Evolutionary conservation across 306 rosid species (phyloP).

Genomic region (Leucaena leucocephala): DNA sequence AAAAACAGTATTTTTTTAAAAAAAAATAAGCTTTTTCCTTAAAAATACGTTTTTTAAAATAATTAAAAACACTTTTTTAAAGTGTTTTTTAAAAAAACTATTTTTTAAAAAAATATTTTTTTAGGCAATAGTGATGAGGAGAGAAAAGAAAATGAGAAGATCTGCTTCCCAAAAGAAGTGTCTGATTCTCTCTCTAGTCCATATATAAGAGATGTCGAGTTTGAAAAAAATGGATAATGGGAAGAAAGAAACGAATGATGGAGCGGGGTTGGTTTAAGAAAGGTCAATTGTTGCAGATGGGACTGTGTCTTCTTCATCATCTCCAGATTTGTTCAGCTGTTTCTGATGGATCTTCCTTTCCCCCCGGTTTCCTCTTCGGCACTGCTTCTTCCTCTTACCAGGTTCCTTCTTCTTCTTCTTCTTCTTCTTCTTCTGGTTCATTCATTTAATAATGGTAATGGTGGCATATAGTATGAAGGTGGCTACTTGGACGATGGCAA

Average conservation of each 20-base stretch:
- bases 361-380: conserved; percentile 37
- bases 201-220: no score
- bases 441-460: not conserved
- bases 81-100: no score
- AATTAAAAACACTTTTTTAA: no score
- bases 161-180: no score
- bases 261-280: not conserved
- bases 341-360: conserved; percentile 12
- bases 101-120: no score
- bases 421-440: not conserved
- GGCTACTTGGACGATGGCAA: conserved; percentile 65
- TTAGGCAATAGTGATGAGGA: no score
- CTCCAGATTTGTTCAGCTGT: conserved; percentile 3
- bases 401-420: not conserved
- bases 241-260: not conserved
- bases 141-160: no score
- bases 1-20: no score
- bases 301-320: not conserved
- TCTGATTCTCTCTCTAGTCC: no score
- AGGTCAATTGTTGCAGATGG: not conserved
- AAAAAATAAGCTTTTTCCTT: no score
- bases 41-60: no score
- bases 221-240: not conserved
- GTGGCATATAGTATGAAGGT: conserved; percentile 60
- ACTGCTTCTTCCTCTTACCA: conserved; percentile 42